Evolutionary conservation across 139 green algal genomes (phyloP).

Genomic region (Yamagishiella unicocca): DNA sequence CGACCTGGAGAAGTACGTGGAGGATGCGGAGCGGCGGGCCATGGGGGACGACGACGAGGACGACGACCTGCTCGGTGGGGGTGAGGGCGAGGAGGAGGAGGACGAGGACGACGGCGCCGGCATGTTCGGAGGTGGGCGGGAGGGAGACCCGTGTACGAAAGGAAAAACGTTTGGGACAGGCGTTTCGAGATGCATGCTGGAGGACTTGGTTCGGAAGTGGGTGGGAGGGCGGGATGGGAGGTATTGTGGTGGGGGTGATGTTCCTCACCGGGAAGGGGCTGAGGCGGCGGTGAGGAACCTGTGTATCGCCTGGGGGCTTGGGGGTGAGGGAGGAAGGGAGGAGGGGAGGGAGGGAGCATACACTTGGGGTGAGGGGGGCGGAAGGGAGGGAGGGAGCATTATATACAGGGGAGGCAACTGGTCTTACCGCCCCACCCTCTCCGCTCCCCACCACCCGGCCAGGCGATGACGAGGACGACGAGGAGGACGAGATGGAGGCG

Average conservation of each 20-base stretch:
- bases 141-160: too few species aligned
- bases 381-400: too few species aligned
- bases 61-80: conserved; percentile 8
- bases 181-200: too few species aligned
- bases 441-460: neutral
- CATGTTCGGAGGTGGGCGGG: conserved; percentile 8
- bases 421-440: neutral
- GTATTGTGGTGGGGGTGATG: too few species aligned
- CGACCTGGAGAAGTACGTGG: conserved; percentile 92
- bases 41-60: conserved; percentile 49
- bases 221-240: too few species aligned
- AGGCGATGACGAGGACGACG: conserved; percentile 49
- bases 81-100: conserved; percentile 31
- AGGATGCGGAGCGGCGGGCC: conserved; percentile 83
- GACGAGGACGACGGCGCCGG: conserved; percentile 42
- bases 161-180: too few species aligned
- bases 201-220: too few species aligned
- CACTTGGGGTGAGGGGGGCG: too few species aligned
- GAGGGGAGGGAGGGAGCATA: neutral
- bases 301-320: too few species aligned
- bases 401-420: too few species aligned
- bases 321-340: neutral
- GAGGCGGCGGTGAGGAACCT: too few species aligned
- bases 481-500: conserved; percentile 62
- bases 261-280: neutral